Evolutionary conservation across 2,329 filamentous ascomycete genomes (phyloP).

Genomic region (Mycosphaerella sp.): DNA sequence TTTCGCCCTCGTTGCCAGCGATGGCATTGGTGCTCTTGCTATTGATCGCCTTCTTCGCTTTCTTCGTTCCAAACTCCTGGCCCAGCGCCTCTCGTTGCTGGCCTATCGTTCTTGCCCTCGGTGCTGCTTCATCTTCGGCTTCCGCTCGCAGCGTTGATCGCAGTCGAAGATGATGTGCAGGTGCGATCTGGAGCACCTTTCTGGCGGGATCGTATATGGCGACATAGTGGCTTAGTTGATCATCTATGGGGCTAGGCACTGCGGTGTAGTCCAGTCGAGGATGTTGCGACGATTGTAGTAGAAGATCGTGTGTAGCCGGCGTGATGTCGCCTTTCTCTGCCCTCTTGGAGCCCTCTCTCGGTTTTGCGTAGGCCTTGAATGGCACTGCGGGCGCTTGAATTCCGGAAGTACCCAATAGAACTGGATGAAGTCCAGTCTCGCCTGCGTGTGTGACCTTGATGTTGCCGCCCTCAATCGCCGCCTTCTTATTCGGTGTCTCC

Average conservation of each 20-base stretch:
- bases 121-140: slow-evolving; percentile 34
- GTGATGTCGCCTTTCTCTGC: slow-evolving; percentile 22
- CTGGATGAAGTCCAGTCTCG: slow-evolving; percentile 22
- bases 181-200: slow-evolving; percentile 48
- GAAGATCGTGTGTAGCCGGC: slow-evolving; percentile 44
- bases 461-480: slow-evolving; percentile 22
- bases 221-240: slow-evolving; percentile 54
- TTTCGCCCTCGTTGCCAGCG: slow-evolving; percentile 42
- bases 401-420: slow-evolving; percentile 37
- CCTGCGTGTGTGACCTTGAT: slow-evolving; percentile 28
- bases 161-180: slow-evolving; percentile 51
- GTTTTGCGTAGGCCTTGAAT: slow-evolving; percentile 46
- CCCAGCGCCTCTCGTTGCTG: slow-evolving; percentile 64
- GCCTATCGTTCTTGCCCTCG: slow-evolving; percentile 39
- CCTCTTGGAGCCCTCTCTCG: slow-evolving; percentile 17
- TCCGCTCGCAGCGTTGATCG: slow-evolving; percentile 45
- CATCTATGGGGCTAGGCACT: slow-evolving; percentile 30
- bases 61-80: slow-evolving; percentile 76
- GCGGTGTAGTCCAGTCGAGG: slow-evolving; percentile 55
- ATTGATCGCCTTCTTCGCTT: slow-evolving; percentile 70
- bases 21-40: slow-evolving; percentile 67
- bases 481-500: slow-evolving; percentile 39
- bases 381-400: slow-evolving; percentile 36
- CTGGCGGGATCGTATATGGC: slow-evolving; percentile 53
- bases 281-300: slow-evolving; percentile 56